phyloP scores from a whole-genome alignment of 2,329 filamentous ascomycete species.

The Cercospora canescens region DNA sequence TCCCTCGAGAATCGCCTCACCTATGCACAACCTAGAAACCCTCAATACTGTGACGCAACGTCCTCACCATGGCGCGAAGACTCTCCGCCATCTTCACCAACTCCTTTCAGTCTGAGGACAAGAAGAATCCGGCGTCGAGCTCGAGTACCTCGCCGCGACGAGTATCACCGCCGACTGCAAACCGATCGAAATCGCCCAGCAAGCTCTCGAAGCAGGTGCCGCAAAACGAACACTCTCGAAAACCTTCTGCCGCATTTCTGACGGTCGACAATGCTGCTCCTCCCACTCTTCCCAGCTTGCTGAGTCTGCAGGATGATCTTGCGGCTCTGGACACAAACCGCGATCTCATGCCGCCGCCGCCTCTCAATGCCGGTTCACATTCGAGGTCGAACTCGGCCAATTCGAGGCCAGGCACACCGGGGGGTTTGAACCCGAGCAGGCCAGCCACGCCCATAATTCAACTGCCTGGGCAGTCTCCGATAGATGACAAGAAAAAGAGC shows the following conservation, averaged over 20 bases:
- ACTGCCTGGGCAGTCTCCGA: constrained; percentile 22
- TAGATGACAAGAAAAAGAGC: constrained; percentile 30
- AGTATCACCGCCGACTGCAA: constrained; percentile 16
- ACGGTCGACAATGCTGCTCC: constrained; percentile 12
- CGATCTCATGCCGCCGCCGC: constrained; percentile 22
- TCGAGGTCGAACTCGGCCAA: constrained; percentile 23
- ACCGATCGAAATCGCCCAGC: constrained; percentile 22
- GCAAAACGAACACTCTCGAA: constrained; percentile 18
- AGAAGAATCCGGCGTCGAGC: constrained; percentile 14
- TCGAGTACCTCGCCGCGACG: constrained; percentile 19
- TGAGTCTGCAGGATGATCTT: constrained; percentile 24
- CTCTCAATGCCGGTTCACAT: constrained; percentile 18
- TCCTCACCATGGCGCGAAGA: constrained; percentile 22
- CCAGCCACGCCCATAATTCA: constrained; percentile 27
- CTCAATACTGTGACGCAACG: neutral
- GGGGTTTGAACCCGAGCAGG: constrained; percentile 22
- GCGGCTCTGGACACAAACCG: constrained; percentile 10
- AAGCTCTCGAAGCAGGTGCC: constrained; percentile 27
- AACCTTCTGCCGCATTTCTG: constrained; percentile 21
- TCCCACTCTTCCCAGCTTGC: constrained; percentile 25
- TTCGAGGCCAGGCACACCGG: constrained; percentile 25
- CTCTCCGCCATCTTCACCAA: constrained; percentile 26
- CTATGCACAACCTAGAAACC: neutral
- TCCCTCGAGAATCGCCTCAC: neutral
- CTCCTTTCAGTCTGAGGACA: constrained; percentile 21